Percentiles rank a stretch among this genome's conserved stretches.
phyloP scores from a whole-genome alignment of 495 filamentous ascomycete genomes.

The Tetracladium marchalianum region DNA sequence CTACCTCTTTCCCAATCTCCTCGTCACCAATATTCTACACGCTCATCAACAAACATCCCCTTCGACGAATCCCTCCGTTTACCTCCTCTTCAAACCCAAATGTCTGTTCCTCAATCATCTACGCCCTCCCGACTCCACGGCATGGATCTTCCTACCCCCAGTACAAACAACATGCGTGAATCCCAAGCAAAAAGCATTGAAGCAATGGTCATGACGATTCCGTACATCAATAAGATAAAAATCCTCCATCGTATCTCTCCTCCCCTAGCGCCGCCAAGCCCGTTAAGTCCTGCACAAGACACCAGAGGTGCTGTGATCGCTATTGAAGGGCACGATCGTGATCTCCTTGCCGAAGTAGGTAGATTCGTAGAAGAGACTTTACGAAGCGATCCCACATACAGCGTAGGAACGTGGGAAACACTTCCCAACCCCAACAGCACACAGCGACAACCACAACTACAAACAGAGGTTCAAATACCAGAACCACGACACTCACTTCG shows the following conservation, averaged over 20 bases:
- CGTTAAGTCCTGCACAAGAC: slow-evolving; percentile 29
- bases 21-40: slow-evolving; percentile 26
- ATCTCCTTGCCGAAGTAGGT: slow-evolving; percentile 43
- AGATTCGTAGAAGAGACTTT: slow-evolving; percentile 53
- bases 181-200: slow-evolving; percentile 40
- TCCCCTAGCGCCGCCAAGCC: slow-evolving; percentile 41
- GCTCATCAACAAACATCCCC: slow-evolving; percentile 20
- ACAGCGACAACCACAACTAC: neutral
- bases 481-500: neutral
- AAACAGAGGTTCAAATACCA: slow-evolving; percentile 5
- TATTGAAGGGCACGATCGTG: slow-evolving; percentile 60
- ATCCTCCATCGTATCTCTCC: slow-evolving; percentile 58
- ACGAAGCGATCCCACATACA: slow-evolving; percentile 44
- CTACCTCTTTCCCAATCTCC: slow-evolving; percentile 24
- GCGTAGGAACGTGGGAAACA: slow-evolving; percentile 40
- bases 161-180: slow-evolving; percentile 2
- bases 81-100: slow-evolving; percentile 18
- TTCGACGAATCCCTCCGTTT: slow-evolving; percentile 22
- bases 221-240: slow-evolving; percentile 59
- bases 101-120: slow-evolving; percentile 13
- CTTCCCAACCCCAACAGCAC: neutral
- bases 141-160: neutral
- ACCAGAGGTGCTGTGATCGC: slow-evolving; percentile 70
- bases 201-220: slow-evolving; percentile 65
- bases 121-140: slow-evolving; percentile 1